Percentiles rank a stretch among this genome's conserved stretches.
phyloP scores from a whole-genome alignment of 1,284 basidiomycete species.

The Cryptococcus sp. region DNA sequence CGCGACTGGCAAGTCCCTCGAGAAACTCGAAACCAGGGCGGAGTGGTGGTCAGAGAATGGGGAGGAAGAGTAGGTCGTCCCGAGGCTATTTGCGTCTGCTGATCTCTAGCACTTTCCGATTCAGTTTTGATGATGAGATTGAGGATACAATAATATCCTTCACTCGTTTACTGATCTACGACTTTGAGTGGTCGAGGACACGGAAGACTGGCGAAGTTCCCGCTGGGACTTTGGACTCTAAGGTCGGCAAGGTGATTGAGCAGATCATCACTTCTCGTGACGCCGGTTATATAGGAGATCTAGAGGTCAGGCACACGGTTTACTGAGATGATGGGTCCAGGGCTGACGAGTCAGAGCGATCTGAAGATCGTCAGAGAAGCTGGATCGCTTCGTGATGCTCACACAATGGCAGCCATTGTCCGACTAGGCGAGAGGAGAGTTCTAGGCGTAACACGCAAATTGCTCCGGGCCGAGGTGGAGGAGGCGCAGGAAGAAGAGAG shows the following conservation, averaged over 20 bases:
- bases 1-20: conserved; percentile 17
- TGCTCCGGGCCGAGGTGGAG: neutral
- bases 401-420: conserved; percentile 10
- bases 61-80: conserved; percentile 72
- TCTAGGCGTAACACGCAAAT: neutral
- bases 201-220: conserved; percentile 71
- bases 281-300: conserved; percentile 3
- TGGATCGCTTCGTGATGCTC: neutral
- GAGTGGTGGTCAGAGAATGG: conserved; percentile 89
- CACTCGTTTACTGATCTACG: conserved; percentile 62
- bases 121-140: conserved; percentile 56
- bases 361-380: neutral
- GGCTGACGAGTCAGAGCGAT: neutral
- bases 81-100: neutral
- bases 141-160: conserved; percentile 68
- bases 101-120: conserved; percentile 55
- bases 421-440: conserved; percentile 14
- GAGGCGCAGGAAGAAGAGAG: neutral
- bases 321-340: too few species aligned
- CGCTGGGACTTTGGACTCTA: conserved; percentile 60
- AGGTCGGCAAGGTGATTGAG: conserved; percentile 47
- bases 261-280: conserved; percentile 49
- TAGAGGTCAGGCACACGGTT: conserved; percentile 4
- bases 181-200: conserved; percentile 63
- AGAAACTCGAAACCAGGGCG: conserved; percentile 52